A percentile compares a stretch with the other conserved stretches of the same genome.
phyloP scores from a whole-genome alignment of 23 red algal species.

The Gracilariopsis chorda region DNA sequence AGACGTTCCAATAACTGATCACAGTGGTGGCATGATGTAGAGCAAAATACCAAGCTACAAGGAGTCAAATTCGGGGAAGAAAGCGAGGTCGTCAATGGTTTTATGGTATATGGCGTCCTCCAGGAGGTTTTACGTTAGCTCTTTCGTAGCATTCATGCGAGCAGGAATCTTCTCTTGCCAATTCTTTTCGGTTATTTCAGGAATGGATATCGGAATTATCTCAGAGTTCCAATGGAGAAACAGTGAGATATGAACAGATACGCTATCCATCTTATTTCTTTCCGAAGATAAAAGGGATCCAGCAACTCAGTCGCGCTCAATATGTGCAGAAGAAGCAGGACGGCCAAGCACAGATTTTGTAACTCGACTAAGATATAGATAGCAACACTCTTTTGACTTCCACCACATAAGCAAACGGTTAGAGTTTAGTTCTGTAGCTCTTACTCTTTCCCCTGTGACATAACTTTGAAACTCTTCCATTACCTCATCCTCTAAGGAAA shows the following conservation, averaged over 20 bases:
- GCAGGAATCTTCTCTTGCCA: not conserved
- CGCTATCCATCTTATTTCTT: not conserved
- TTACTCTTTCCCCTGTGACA: not conserved
- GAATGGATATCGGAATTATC: not conserved
- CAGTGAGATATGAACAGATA: not conserved
- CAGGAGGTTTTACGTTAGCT: not conserved
- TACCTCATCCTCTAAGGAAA: not conserved
- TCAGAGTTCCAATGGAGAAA: conserved; percentile 23
- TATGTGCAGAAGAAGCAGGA: conserved; percentile 9
- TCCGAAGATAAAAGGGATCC: not conserved
- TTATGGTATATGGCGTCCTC: not conserved
- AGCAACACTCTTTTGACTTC: not conserved
- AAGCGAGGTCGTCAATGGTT: no score
- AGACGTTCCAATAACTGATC: no score
- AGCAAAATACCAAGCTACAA: no score
- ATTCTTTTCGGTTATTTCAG: not conserved
- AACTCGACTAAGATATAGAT: not conserved
- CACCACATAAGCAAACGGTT: not conserved
- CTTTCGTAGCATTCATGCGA: not conserved
- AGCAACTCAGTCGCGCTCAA: not conserved
- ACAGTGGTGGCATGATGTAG: no score
- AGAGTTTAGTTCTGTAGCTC: not conserved
- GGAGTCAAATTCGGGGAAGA: no score
- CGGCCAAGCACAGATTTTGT: not conserved
- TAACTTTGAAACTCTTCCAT: not conserved